A percentile compares a stretch with the other conserved stretches of the same genome.
Conservation (phyloP, 257 asterid genomes). For the Lithospermum erythrorhizon region DNA sequence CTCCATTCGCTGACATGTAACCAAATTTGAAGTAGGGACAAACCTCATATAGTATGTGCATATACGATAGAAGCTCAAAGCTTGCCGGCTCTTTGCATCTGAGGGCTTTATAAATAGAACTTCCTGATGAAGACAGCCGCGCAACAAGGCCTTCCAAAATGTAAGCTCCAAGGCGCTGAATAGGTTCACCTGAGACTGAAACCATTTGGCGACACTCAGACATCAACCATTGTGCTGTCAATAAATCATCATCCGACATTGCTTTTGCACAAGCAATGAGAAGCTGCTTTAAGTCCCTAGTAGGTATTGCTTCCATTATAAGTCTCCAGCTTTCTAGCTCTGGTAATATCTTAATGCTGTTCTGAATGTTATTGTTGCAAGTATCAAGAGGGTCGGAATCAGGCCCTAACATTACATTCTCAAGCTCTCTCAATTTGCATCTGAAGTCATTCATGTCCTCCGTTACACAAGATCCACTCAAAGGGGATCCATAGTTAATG, state of each 20-base stretch:
- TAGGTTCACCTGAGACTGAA: constrained; percentile 86
- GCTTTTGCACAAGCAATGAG: constrained; percentile 68
- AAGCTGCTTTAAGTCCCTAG: constrained; percentile 56
- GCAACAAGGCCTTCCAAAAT: constrained; percentile 93
- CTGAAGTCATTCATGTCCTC: constrained; percentile 55
- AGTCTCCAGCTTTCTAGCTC: constrained; percentile 37
- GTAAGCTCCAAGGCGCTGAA: constrained; percentile 76
- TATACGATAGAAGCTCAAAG: constrained; percentile 25
- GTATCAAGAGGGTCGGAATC: constrained; percentile 64
- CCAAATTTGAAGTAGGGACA: constrained; percentile 89
- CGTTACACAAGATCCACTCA: constrained; percentile 67
- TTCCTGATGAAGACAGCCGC: constrained; percentile 66
- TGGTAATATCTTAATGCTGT: constrained; percentile 24
- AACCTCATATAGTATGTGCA: constrained; percentile 28
- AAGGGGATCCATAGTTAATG: constrained; percentile 45
- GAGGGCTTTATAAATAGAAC: constrained; percentile 68
- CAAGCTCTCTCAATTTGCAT: constrained; percentile 53
- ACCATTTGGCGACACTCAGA: constrained; percentile 54
- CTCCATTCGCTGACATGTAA: constrained; percentile 61
- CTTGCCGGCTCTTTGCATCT: constrained; percentile 83
- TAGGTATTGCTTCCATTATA: constrained; percentile 60
- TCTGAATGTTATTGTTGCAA: constrained; percentile 36
- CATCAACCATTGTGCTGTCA: constrained; percentile 58
- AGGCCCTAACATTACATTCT: constrained; percentile 55
- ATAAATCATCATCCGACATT: constrained; percentile 48